These are phyloP conservation scores for Mitragyna speciosa DNA, from an alignment of 257 asterid species.

Conservation along the genomic window DNA sequence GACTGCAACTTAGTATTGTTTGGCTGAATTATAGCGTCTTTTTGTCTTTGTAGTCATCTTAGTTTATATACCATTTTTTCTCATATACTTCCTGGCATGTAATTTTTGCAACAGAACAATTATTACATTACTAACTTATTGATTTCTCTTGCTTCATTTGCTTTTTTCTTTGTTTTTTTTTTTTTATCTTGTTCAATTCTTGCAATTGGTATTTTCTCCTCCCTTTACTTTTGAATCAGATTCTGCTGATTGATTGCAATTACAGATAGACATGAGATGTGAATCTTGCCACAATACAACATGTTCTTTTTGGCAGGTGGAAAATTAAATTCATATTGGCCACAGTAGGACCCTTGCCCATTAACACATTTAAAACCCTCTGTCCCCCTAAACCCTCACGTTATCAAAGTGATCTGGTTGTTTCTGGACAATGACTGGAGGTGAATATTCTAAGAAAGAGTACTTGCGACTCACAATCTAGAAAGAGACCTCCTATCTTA, in stretches of 20 bases:
- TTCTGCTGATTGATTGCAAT: not conserved
- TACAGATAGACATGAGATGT: not conserved
- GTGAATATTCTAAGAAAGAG: not conserved
- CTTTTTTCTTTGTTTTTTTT: conserved; percentile 4
- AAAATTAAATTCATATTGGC: conserved; percentile 2
- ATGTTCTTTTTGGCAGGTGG: not conserved
- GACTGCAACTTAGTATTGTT: not conserved
- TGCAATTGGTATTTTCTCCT: not conserved
- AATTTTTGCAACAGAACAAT: conserved; percentile 1
- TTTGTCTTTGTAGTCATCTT: conserved; percentile 8
- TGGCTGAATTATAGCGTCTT: not conserved
- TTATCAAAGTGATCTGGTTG: not conserved
- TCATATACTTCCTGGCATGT: conserved; percentile 24
- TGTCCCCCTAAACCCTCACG: not conserved
- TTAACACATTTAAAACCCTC: not conserved
- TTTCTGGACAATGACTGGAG: not conserved
- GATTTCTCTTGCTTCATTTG: conserved; percentile 21
- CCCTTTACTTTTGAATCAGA: not conserved
- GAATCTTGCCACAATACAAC: not conserved
- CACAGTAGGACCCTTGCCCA: conserved; percentile 7
- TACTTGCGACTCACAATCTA: not conserved
- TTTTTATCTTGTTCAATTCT: not conserved
- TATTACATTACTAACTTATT: conserved; percentile 7
- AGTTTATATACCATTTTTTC: conserved; percentile 18
- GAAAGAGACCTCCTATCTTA: not conserved